phyloP scores from a whole-genome alignment of 352 stramenopile species.

The Plasmopara viticola region DNA sequence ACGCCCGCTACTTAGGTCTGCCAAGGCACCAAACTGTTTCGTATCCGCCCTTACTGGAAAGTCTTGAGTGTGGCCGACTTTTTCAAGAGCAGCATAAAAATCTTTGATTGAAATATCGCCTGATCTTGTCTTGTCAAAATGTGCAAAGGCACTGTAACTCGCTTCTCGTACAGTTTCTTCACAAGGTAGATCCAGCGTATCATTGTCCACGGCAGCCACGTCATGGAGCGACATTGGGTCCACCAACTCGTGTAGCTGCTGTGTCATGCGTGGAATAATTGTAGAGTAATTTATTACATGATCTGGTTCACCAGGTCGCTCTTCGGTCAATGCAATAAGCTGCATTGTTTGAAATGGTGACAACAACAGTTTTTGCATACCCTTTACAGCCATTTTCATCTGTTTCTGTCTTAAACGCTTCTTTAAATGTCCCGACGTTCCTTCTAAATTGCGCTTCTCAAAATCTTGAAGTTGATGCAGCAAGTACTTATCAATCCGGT shows the following conservation, averaged over 20 bases:
- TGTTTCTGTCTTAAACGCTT: slow-evolving; percentile 40
- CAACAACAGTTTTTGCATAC: slow-evolving; percentile 51
- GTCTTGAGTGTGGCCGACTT: slow-evolving; percentile 16
- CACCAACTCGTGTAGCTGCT: slow-evolving; percentile 27
- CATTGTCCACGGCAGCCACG: slow-evolving; percentile 16
- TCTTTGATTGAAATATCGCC: slow-evolving; percentile 34
- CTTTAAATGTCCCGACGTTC: slow-evolving; percentile 44
- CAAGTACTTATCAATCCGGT: slow-evolving; percentile 36
- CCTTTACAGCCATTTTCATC: slow-evolving; percentile 34
- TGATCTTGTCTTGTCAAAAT: slow-evolving; percentile 22
- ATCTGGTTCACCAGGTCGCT: slow-evolving; percentile 12
- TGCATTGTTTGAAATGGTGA: slow-evolving; percentile 45
- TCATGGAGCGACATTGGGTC: slow-evolving; percentile 20
- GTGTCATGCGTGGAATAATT: slow-evolving; percentile 24
- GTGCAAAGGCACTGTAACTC: slow-evolving; percentile 32
- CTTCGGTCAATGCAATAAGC: slow-evolving; percentile 27
- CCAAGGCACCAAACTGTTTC: slow-evolving; percentile 31
- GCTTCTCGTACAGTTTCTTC: slow-evolving; percentile 28
- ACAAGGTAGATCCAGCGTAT: slow-evolving; percentile 12
- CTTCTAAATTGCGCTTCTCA: slow-evolving; percentile 41
- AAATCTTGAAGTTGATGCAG: slow-evolving; percentile 43
- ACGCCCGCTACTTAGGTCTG: slow-evolving; percentile 41
- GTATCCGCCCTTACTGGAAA: slow-evolving; percentile 20
- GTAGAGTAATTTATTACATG: slow-evolving; percentile 43
- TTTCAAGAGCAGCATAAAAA: slow-evolving; percentile 28